A percentile compares a stretch with the other conserved stretches of the same genome.
phyloP scores from a whole-genome alignment of 495 filamentous ascomycete genomes.

The Neurospora tetraspora region DNA sequence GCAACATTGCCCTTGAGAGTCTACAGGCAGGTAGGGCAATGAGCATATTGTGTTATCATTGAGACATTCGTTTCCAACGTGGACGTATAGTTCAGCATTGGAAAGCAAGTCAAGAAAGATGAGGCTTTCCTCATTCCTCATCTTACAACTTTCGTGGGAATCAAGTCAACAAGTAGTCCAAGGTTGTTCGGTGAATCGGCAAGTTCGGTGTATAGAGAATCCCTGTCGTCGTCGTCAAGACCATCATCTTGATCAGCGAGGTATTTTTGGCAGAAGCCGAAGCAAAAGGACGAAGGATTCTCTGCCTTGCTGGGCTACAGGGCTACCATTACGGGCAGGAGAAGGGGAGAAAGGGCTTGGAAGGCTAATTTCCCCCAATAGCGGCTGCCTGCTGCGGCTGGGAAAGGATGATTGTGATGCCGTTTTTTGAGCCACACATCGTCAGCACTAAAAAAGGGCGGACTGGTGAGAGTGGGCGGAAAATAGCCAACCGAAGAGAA shows the following conservation, averaged over 20 bases:
- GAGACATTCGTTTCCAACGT: too few relatives aligned
- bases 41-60: too few relatives aligned
- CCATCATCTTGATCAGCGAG: not conserved
- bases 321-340: not conserved
- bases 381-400: not conserved
- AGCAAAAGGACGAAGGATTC: not conserved
- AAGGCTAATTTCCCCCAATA: not conserved
- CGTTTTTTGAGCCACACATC: not conserved
- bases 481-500: not conserved
- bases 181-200: too few relatives aligned
- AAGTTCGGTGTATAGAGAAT: too few relatives aligned
- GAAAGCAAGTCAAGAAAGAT: too few relatives aligned
- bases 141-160: too few relatives aligned
- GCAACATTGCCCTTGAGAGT: too few relatives aligned
- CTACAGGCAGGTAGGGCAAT: too few relatives aligned
- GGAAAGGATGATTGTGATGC: not conserved
- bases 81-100: too few relatives aligned
- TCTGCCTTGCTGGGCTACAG: not conserved
- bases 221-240: too few relatives aligned
- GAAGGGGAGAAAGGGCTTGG: not conserved
- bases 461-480: not conserved
- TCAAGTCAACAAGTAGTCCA: too few relatives aligned
- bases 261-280: not conserved
- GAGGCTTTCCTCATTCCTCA: too few relatives aligned
- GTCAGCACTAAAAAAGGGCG: not conserved